Conservation (phyloP, 768 basidiomycete species). For the Russula brevipes region DNA sequence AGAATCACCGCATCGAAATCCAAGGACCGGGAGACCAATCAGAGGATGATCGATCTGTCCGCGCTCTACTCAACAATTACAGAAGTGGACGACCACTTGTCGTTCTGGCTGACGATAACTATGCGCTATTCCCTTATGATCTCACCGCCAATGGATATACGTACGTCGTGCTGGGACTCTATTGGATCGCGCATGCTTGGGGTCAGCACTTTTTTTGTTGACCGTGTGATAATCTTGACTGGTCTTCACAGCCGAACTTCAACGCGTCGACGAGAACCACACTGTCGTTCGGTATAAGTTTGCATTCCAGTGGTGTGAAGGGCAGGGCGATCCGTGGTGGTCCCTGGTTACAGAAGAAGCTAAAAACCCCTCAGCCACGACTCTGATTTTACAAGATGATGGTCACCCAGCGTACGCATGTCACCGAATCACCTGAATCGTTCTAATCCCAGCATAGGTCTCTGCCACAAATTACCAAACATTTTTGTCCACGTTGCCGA, state of each 20-base stretch:
- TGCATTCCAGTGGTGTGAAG: conserved; percentile 78
- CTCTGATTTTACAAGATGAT: background rate
- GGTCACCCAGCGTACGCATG: background rate
- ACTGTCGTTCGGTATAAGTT: conserved; percentile 79
- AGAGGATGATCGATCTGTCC: conserved; percentile 64
- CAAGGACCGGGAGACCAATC: conserved; percentile 59
- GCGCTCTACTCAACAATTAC: conserved; percentile 59
- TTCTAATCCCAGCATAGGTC: conserved; percentile 6
- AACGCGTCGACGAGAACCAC: conserved; percentile 41
- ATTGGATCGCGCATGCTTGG: conserved; percentile 67
- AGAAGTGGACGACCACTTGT: conserved; percentile 53
- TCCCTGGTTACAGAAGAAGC: background rate
- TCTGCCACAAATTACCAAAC: background rate
- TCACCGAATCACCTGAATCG: background rate
- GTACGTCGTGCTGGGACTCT: conserved; percentile 62
- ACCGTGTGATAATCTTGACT: conserved; percentile 1
- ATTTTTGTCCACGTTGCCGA: conserved; percentile 42
- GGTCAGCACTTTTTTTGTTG: conserved; percentile 38
- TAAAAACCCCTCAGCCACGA: background rate
- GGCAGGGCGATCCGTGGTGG: conserved; percentile 60
- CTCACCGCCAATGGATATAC: conserved; percentile 45
- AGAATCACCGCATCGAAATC: conserved; percentile 37
- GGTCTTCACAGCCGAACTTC: conserved; percentile 52
- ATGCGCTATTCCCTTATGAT: conserved; percentile 67
- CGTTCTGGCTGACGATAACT: conserved; percentile 70